Evolutionary conservation across 169 alveolate genomes (phyloP).

Genomic region (Eimeria falciformis): DNA sequence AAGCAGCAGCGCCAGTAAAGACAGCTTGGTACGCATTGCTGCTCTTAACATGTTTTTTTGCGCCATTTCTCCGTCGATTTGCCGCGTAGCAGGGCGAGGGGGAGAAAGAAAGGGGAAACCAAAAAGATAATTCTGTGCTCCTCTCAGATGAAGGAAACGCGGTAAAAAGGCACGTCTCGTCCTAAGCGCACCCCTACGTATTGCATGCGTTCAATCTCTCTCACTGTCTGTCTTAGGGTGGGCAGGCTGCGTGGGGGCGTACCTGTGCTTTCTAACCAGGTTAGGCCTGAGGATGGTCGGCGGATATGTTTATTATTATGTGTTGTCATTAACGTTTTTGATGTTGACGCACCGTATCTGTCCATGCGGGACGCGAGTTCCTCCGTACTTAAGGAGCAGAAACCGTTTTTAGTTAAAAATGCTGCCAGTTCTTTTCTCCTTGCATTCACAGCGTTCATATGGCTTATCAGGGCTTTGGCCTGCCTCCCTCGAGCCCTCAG

Average conservation of each 20-base stretch:
- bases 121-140: neutral
- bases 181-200: conserved; percentile 35
- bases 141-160: neutral
- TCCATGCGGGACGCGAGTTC: conserved; percentile 69
- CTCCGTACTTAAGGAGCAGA: conserved; percentile 60
- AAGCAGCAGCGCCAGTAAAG: no score
- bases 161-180: conserved; percentile 29
- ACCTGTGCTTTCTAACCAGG: conserved; percentile 60
- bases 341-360: conserved; percentile 56
- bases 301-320: neutral
- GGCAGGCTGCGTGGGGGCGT: neutral
- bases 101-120: neutral
- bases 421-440: conserved; percentile 60
- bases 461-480: conserved; percentile 60
- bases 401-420: conserved; percentile 39
- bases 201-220: neutral
- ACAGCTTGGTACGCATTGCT: no score
- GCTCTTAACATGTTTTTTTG: neutral
- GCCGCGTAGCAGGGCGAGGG: neutral
- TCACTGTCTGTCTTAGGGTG: neutral
- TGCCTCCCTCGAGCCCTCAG: conserved; percentile 1
- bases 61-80: neutral
- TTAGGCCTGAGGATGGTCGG: neutral
- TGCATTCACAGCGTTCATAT: conserved; percentile 59
- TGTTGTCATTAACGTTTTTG: no score